Percentiles rank a stretch among this genome's conserved stretches.
Conservation (phyloP, 2,329 filamentous ascomycete species). For the Elsinoe arachidis region DNA sequence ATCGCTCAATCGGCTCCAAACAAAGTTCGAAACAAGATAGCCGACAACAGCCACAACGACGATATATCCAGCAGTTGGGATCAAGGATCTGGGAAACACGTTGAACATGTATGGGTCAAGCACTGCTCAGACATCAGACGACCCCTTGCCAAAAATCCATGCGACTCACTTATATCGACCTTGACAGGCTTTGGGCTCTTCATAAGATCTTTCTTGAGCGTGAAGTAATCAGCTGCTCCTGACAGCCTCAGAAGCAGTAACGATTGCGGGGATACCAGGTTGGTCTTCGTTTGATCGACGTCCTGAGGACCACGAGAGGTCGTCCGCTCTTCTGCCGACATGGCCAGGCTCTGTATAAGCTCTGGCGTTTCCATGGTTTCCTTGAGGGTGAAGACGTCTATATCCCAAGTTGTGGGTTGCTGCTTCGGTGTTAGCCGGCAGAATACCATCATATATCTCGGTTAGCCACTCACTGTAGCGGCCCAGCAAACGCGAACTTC, state of each 20-base stretch:
- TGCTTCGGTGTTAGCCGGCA: not conserved
- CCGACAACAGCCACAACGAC: constrained; percentile 48
- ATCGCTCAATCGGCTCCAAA: constrained; percentile 28
- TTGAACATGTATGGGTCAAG: constrained; percentile 80
- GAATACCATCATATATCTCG: not conserved
- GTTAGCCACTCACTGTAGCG: constrained; percentile 61
- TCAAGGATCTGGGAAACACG: constrained; percentile 66
- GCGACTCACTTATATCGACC: constrained; percentile 54
- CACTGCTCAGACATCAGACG: constrained; percentile 35
- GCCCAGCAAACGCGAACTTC: constrained; percentile 91
- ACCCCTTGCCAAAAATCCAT: not conserved
- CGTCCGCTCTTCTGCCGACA: not conserved
- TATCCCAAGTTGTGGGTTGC: constrained; percentile 4
- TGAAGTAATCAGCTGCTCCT: constrained; percentile 78
- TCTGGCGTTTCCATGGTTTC: constrained; percentile 12
- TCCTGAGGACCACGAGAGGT: not conserved
- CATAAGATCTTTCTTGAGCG: constrained; percentile 68
- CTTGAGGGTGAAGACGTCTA: not conserved
- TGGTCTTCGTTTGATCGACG: not conserved
- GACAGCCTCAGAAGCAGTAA: constrained; percentile 62
- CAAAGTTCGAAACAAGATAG: constrained; percentile 42
- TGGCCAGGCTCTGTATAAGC: constrained; percentile 7
- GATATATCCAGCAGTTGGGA: constrained; percentile 64
- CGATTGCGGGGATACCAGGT: constrained; percentile 5
- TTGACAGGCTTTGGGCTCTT: constrained; percentile 60